Evolutionary conservation across 2,329 filamentous ascomycete genomes (phyloP).

Genomic region (Exophiala lecanii-corni): DNA sequence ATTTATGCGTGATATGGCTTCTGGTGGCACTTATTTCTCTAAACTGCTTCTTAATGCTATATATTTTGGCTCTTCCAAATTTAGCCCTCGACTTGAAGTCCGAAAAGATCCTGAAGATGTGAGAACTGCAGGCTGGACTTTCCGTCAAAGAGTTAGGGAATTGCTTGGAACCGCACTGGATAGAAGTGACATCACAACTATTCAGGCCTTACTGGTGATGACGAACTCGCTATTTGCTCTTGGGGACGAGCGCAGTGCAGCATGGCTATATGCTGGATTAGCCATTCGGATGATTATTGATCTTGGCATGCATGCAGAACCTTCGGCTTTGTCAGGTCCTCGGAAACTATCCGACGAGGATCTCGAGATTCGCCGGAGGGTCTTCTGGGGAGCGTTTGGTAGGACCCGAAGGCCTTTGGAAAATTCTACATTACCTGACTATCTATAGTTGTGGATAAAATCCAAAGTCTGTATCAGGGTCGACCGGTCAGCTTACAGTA

Average conservation of each 20-base stretch:
- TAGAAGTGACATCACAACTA: constrained; percentile 50
- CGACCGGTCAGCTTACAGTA: constrained; percentile 38
- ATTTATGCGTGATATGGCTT: constrained; percentile 53
- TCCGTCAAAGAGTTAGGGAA: constrained; percentile 43
- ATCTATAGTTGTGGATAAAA: constrained; percentile 39
- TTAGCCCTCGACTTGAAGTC: constrained; percentile 43
- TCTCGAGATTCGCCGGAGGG: constrained; percentile 8
- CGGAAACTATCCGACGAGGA: constrained; percentile 29
- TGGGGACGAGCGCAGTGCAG: constrained; percentile 47
- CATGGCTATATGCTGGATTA: constrained; percentile 56
- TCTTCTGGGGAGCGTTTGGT: constrained; percentile 16
- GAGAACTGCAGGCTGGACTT: constrained; percentile 47
- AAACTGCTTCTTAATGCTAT: constrained; percentile 54
- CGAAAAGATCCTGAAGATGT: constrained; percentile 44
- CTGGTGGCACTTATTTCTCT: constrained; percentile 53
- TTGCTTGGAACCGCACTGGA: constrained; percentile 49
- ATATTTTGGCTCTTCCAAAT: constrained; percentile 45
- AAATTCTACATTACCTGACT: neutral
- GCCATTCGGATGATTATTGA: constrained; percentile 55
- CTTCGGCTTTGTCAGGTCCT: neutral
- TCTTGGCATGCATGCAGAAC: constrained; percentile 44
- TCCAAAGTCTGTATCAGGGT: constrained; percentile 53
- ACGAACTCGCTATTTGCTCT: constrained; percentile 49
- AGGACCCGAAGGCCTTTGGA: neutral
- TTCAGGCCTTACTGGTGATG: constrained; percentile 52